Base-by-base conservation (phyloP, 768 basidiomycete species). In the Macrocybe gigantea region DNA sequence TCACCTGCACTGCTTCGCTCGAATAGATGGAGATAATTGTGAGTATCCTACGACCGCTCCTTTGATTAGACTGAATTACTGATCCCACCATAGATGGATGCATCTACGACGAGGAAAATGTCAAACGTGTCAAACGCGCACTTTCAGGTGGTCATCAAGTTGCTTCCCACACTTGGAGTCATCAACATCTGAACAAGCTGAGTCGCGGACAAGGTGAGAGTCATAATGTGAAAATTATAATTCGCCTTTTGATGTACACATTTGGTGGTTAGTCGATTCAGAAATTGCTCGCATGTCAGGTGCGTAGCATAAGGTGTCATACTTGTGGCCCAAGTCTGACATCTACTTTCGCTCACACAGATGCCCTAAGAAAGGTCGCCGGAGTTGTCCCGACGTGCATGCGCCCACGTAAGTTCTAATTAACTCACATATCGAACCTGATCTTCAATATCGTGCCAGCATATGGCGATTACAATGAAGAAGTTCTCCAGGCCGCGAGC, bases 151-250 rank as follows among this genome's bases (percentile, higher is more conserved):
- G 73, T 6, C 72, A 74, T 49, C 67, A 73, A 55, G 56, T 75
- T 41, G 69, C 58, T 0, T 73, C 72, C 5, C 74, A 76, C 53
- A 76, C 73, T 2, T 74, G 73, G 72, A 52, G 55, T 7, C 74
- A 76, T 48, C 47, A 43, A 13, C 63, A 71, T 54, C 54, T 75
- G 39, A 61, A 63, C 1, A 68, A 64, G 0, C 61, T 73, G 10
- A 57, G 62, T n/a, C 71, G 60, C 63, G 68, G 70, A 49, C 51
- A 72, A 56, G 67, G 71, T 72, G 14, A 48, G 68, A 22, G 22
- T 22, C 22, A 22, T n/a, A 32, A 35, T 9, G 10, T 22, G 8
- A 22, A 43, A 12, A 22, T 14, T 49, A 22, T 30, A 2, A 30
- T 29, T 5, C 6, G 40, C 13, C 3, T 45, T 5, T 7, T 32